A percentile compares a stretch with the other conserved stretches of the same genome.
Evolutionary conservation across 2,329 filamentous ascomycete species (phyloP).

Genomic region (Conoideocrella luteorostrata): DNA sequence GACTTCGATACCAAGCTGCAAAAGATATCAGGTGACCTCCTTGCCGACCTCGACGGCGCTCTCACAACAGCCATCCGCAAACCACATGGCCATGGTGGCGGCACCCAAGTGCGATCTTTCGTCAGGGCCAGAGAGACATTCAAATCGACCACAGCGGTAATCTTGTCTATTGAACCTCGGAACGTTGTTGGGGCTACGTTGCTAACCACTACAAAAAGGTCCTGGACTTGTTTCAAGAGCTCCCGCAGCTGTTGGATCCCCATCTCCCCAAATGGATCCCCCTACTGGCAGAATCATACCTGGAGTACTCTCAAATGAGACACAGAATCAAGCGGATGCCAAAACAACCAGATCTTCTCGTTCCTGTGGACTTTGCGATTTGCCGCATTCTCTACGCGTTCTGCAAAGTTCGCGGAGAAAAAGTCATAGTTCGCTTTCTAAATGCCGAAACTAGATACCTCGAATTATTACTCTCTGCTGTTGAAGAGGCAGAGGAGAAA

Average conservation of each 20-base stretch:
- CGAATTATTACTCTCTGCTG: slow-evolving; percentile 68
- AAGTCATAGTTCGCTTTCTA: slow-evolving; percentile 84
- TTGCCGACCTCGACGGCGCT: slow-evolving; percentile 50
- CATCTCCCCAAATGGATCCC: slow-evolving; percentile 72
- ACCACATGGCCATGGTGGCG: slow-evolving; percentile 38
- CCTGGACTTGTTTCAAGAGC: slow-evolving; percentile 89
- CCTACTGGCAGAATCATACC: slow-evolving; percentile 66
- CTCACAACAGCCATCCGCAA: slow-evolving; percentile 48
- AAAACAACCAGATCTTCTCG: slow-evolving; percentile 33
- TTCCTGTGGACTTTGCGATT: slow-evolving; percentile 62
- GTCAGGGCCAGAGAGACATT: slow-evolving; percentile 44
- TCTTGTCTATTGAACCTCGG: background rate
- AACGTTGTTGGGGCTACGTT: slow-evolving; percentile 1
- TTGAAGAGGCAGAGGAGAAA: slow-evolving; percentile 53
- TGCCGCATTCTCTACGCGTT: slow-evolving; percentile 79
- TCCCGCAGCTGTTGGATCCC: slow-evolving; percentile 86
- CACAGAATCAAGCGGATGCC: slow-evolving; percentile 31
- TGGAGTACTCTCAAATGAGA: slow-evolving; percentile 54
- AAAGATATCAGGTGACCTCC: slow-evolving; percentile 51
- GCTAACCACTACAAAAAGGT: slow-evolving; percentile 32
- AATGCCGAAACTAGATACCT: slow-evolving; percentile 84
- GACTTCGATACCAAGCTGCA: slow-evolving; percentile 58
- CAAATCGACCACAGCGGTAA: slow-evolving; percentile 41
- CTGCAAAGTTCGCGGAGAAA: slow-evolving; percentile 90
- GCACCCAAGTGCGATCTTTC: slow-evolving; percentile 36